These are phyloP conservation scores for Trichosporon coremiiforme DNA, from an alignment of 1,284 basidiomycete genomes.

Conservation along the genomic window DNA sequence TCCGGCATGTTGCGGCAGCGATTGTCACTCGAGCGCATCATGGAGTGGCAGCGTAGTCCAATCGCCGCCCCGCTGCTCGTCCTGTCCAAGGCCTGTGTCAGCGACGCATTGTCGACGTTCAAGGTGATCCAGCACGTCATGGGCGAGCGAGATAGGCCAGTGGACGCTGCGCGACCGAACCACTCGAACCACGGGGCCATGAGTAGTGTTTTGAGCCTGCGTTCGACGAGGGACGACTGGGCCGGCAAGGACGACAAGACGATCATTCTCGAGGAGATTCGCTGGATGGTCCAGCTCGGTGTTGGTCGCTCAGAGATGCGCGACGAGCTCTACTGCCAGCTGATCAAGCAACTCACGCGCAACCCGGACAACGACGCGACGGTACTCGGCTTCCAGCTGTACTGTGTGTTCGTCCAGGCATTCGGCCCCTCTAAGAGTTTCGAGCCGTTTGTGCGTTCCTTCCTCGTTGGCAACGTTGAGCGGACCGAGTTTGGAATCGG, in stretches of 20 bases:
- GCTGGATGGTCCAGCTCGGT: constrained; percentile 79
- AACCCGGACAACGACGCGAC: constrained; percentile 79
- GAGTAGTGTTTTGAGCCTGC: constrained; percentile 24
- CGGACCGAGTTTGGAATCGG: constrained; percentile 69
- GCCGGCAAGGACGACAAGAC: constrained; percentile 40
- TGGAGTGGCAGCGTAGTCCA: constrained; percentile 83
- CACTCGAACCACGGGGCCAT: constrained; percentile 8
- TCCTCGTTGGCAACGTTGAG: constrained; percentile 69
- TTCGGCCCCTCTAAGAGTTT: constrained; percentile 91
- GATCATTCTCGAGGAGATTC: constrained; percentile 73
- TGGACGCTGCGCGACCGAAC: constrained; percentile 38
- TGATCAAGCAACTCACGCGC: constrained; percentile 82
- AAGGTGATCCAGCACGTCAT: constrained; percentile 86
- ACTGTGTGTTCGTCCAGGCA: constrained; percentile 80
- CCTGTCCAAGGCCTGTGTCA: constrained; percentile 64
- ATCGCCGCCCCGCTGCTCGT: constrained; percentile 73
- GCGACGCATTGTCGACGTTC: constrained; percentile 79
- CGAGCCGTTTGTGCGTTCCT: constrained; percentile 74
- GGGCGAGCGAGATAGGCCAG: constrained; percentile 75
- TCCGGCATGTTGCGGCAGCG: constrained; percentile 71
- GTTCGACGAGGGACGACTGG: constrained; percentile 22
- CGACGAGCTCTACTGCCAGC: constrained; percentile 88
- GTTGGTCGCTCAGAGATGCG: constrained; percentile 75
- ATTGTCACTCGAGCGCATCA: constrained; percentile 77
- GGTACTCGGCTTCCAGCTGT: constrained; percentile 86